Evolutionary conservation across 169 alveolate genomes (phyloP), one percentile per base, ranked within the genome.

Genomic region (Condylostoma magnum): DNA sequence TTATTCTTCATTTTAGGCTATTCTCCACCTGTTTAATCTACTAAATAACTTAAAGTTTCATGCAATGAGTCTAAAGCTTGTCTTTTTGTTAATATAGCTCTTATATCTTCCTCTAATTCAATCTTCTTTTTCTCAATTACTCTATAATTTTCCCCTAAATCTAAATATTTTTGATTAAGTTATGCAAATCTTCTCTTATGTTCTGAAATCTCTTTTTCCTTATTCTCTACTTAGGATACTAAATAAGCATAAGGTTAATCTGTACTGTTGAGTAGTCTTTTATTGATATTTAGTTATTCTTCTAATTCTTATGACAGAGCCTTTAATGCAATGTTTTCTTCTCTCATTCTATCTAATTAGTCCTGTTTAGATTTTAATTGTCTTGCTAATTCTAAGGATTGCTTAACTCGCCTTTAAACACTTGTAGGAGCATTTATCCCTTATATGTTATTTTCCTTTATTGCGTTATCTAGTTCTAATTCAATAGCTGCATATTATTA

Each of bases 381-480:
- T 58, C 80, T 76, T 6, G 95, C 92, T 30, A 89, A 69, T 25
- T 80, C 66, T 12, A 89, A 53, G 28, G 85, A 68, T 65, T 89
- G 60, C 76, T 85, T 71, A 18, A 89, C 81, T 69, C 95, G 67
- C 53, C 95, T 74, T 38, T 89, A 85, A 0, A 90, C 76, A 4
- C 89, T 52, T 0, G 95, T 89, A 18, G 95, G 95, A 0, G 90
- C 91, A 15, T 47, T 46, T 48, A n/a, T 25, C 51, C 72, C 58
- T 67, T 77, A 30, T 34, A 53, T 6, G 58, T 71, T 90, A 20
- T 81, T 75, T 38, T 82, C 77, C 74, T 79, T 77, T 12, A 89
- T 82, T 0, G 95, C 95, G 25, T 80, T 78, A 76, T 89, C 95
- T 12, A 89, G 77, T 65, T 89, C 92, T 54, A 77, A 84, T 48